Evolutionary conservation across 495 filamentous ascomycete genomes (phyloP).

Genomic region (Mytilinidion resinicola): DNA sequence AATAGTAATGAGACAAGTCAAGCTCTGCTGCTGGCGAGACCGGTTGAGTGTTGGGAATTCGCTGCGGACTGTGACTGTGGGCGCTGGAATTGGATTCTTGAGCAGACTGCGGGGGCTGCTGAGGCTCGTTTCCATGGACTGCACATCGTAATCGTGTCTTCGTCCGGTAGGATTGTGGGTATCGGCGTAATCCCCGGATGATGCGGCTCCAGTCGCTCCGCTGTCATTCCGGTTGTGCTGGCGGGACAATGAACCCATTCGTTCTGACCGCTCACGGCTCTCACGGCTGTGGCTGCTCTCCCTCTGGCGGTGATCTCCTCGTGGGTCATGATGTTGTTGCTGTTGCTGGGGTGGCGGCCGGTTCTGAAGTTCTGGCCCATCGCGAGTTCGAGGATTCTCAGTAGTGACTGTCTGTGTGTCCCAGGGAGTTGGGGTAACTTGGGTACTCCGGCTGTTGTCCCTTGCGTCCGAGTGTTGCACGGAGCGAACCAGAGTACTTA

Average conservation of each 20-base stretch:
- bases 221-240: slow-evolving; percentile 67
- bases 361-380: background rate
- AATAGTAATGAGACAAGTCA: slow-evolving; percentile 91
- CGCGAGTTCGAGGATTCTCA: slow-evolving; percentile 26
- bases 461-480: slow-evolving; percentile 63
- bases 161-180: slow-evolving; percentile 43
- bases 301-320: slow-evolving; percentile 13
- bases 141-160: slow-evolving; percentile 91
- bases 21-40: slow-evolving; percentile 87
- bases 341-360: slow-evolving; percentile 34
- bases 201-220: slow-evolving; percentile 59
- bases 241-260: slow-evolving; percentile 49
- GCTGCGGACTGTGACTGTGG: slow-evolving; percentile 84
- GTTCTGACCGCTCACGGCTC: slow-evolving; percentile 41
- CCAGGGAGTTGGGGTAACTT: slow-evolving; percentile 56
- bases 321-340: slow-evolving; percentile 29
- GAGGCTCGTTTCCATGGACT: slow-evolving; percentile 88
- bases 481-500: slow-evolving; percentile 88
- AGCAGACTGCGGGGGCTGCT: slow-evolving; percentile 63
- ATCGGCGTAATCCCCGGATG: slow-evolving; percentile 63
- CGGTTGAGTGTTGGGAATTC: slow-evolving; percentile 92
- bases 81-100: slow-evolving; percentile 89
- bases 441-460: slow-evolving; percentile 34
- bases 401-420: slow-evolving; percentile 43
- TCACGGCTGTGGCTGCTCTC: slow-evolving; percentile 32